Evolutionary conservation across 345 rosid genomes (phyloP).

Genomic region (Rhodomyrtus tomentosa): DNA sequence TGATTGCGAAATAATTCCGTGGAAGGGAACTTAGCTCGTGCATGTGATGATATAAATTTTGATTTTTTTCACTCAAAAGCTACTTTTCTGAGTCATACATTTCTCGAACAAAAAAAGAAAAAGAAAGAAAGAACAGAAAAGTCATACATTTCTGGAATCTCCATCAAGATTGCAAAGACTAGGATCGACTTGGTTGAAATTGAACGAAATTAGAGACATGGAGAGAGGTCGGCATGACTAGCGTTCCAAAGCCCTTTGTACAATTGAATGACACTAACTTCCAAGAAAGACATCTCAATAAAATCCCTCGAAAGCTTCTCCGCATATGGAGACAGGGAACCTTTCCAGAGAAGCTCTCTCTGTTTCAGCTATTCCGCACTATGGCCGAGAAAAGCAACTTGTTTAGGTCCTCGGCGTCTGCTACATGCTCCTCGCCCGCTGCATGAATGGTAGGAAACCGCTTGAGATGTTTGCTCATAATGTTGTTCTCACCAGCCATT

Average conservation of each 20-base stretch:
- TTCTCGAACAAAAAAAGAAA: no score
- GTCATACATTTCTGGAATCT: not conserved
- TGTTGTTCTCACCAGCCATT: not conserved
- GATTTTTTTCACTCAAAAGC: not conserved
- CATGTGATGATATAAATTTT: not conserved
- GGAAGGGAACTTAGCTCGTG: not conserved
- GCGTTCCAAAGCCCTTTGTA: not conserved
- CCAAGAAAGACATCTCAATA: not conserved
- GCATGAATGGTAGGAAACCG: slow-evolving; percentile 9
- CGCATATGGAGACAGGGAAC: not conserved
- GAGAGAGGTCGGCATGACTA: not conserved
- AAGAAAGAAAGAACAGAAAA: no score
- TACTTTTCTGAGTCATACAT: not conserved
- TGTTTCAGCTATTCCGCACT: slow-evolving; percentile 30
- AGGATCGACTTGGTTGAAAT: not conserved
- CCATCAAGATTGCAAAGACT: not conserved
- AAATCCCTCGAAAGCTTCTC: not conserved
- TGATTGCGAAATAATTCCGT: not conserved
- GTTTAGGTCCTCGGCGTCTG: slow-evolving; percentile 59
- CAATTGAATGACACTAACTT: not conserved
- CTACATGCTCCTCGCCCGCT: slow-evolving; percentile 36
- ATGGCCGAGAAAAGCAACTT: slow-evolving; percentile 70
- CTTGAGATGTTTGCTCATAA: not conserved
- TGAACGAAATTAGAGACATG: not conserved
- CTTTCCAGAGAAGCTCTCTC: not conserved